Base-by-base conservation (phyloP, 805 yeast genomes). In the Ogataea wickerhamii region DNA sequence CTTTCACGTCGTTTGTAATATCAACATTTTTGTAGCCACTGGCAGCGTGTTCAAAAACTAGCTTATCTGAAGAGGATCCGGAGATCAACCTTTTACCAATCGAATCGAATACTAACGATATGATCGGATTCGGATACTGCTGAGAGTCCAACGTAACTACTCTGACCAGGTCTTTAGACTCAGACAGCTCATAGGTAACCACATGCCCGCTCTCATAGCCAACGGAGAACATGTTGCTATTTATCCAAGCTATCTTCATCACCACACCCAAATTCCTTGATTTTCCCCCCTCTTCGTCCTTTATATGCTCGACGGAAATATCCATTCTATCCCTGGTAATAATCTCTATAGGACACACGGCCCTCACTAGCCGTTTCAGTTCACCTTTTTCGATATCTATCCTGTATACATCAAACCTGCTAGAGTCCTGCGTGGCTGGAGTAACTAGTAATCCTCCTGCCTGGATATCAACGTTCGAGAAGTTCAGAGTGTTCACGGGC, bases 141-240 rank as follows among this genome's bases (percentile, higher is more conserved):
- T 54, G 47, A 4, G 61, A 46, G 43, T 60, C 56, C 11, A 46
- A 23, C 3, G 34, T 18, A 1, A 35, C 6, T 10, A 56, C 47
- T 17, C 53, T 49, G 0, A 60, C 14, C 45, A 37, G 13, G 31
- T 49, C 34, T 48, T 34, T 36, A 0, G 22, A n/a, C 12, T 51
- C 28, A 4, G 5, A 11, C 1, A 73, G 21, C 10, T 47, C 35
- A 20, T 53, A 62, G 1, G 60, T 49, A 1, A 63, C 60, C 5
- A 77, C 67, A 48, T 75, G 79, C 0, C 95, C 95, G 13, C 84
- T 79, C 55, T 86, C 95, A 52, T 73, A 86, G 1, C 94, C 95
- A 5, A 81, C 64, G 13, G 59, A 58, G 13, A 77, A 51, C 1
- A 58, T 39, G 7, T 55, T 44, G 2, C 52, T 47, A 8, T 49